A percentile compares a stretch with the other conserved stretches of the same genome.
Conservation (phyloP, 495 filamentous ascomycete species). For the Neurospora sublineolata region DNA sequence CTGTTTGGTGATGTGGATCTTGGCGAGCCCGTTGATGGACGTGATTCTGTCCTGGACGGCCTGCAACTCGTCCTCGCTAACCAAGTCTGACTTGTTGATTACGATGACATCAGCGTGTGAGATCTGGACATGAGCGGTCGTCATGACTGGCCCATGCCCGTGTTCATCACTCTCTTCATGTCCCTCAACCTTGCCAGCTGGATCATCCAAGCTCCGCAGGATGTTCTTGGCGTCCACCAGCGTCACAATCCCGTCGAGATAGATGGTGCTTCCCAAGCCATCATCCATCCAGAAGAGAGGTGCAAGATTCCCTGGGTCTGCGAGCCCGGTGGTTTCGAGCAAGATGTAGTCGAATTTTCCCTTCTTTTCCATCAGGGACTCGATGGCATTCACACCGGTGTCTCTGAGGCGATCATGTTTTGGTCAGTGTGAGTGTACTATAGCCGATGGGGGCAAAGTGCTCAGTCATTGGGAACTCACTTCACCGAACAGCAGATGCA, state of each 20-base stretch:
- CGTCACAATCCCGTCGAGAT: slow-evolving; percentile 92
- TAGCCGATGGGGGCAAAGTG: background rate
- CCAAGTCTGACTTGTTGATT: slow-evolving; percentile 88
- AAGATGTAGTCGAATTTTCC: slow-evolving; percentile 97
- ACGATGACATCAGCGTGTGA: slow-evolving; percentile 94
- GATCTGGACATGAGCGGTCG: slow-evolving; percentile 90
- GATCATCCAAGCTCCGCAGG: slow-evolving; percentile 64
- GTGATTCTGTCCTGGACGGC: slow-evolving; percentile 52
- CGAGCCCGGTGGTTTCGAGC: slow-evolving; percentile 89
- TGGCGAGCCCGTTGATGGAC: slow-evolving; percentile 84
- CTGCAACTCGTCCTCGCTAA: slow-evolving; percentile 55
- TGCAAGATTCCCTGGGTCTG: slow-evolving; percentile 91
- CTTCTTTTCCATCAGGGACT: slow-evolving; percentile 88
- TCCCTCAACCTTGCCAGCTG: slow-evolving; percentile 46
- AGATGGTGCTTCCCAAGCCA: slow-evolving; percentile 84
- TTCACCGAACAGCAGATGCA: slow-evolving; percentile 99
- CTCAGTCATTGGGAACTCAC: slow-evolving; percentile 29
- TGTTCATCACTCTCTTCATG: slow-evolving; percentile 39
- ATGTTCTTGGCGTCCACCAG: slow-evolving; percentile 94
- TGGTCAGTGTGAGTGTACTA: background rate
- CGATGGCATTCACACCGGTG: slow-evolving; percentile 82
- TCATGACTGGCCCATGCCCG: slow-evolving; percentile 49
- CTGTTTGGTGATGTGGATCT: slow-evolving; percentile 67
- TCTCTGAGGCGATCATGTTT: slow-evolving; percentile 43
- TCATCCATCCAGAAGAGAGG: slow-evolving; percentile 97